Evolutionary conservation across 192 early-diverging fungal genomes (phyloP).

Genomic region (Piromyces sp.): DNA sequence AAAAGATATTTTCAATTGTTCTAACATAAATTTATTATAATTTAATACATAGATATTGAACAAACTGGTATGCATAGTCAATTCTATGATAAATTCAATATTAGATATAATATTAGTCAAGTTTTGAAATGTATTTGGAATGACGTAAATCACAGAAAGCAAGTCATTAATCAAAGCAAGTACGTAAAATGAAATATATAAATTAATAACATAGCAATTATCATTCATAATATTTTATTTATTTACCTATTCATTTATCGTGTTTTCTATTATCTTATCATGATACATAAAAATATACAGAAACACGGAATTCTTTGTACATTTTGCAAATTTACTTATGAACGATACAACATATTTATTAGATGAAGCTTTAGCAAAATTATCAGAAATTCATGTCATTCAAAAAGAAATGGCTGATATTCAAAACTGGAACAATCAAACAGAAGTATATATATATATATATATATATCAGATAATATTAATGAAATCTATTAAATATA

Average conservation of each 20-base stretch:
- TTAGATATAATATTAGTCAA: conserved; percentile 87
- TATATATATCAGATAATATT: too few relatives aligned
- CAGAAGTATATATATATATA: conserved; percentile 17
- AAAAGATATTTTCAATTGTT: too few relatives aligned
- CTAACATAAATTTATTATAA: too few relatives aligned
- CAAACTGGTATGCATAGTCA: conserved; percentile 79
- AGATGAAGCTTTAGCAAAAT: conserved; percentile 77
- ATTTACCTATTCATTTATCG: too few relatives aligned
- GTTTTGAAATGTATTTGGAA: conserved; percentile 70
- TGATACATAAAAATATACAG: too few relatives aligned
- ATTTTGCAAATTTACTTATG: conserved; percentile 79
- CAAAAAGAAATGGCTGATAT: conserved; percentile 60
- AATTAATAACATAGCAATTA: too few relatives aligned
- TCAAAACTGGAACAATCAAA: conserved; percentile 20
- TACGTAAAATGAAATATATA: too few relatives aligned
- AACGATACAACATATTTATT: conserved; percentile 88
- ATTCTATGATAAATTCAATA: conserved; percentile 98
- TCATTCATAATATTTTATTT: too few relatives aligned
- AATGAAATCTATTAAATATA: too few relatives aligned
- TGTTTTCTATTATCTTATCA: too few relatives aligned
- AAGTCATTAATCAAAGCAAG: conserved; percentile 39
- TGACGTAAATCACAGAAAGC: conserved; percentile 48
- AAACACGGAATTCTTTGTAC: conserved; percentile 61
- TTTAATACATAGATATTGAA: conserved; percentile 88
- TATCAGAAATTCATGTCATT: conserved; percentile 64